Conservation (phyloP, 169 alveolate species). For the Pseudocohnilembus persalinus region DNA sequence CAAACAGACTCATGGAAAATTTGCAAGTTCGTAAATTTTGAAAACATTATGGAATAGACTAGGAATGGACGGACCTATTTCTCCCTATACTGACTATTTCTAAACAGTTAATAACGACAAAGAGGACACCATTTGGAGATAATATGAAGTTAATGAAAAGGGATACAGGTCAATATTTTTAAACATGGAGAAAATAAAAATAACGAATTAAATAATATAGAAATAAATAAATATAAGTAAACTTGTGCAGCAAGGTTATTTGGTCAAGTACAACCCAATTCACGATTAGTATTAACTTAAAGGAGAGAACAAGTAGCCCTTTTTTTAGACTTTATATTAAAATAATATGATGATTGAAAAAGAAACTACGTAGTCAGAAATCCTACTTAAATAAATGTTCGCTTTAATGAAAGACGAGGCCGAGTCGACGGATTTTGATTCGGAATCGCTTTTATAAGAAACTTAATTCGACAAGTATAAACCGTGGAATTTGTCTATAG, state of each 20-base stretch:
- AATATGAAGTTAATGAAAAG: conserved; percentile 35
- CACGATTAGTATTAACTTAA: conserved; percentile 14
- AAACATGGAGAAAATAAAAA: conserved; percentile 44
- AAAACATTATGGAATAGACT: conserved; percentile 32
- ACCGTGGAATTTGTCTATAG: conserved; percentile 36
- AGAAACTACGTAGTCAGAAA: conserved; percentile 1
- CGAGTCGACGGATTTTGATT: conserved; percentile 41
- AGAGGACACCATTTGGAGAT: conserved; percentile 28
- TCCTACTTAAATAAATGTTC: conserved; percentile 18
- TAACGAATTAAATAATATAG: conserved; percentile 12
- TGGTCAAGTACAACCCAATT: neutral
- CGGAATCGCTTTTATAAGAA: conserved; percentile 28
- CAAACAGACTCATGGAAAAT: conserved; percentile 7
- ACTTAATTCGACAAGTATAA: neutral
- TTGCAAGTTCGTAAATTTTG: conserved; percentile 14
- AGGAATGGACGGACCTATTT: conserved; percentile 22
- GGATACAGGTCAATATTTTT: conserved; percentile 29
- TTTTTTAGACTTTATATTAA: conserved; percentile 2
- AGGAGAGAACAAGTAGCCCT: neutral
- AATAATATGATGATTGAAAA: conserved; percentile 1
- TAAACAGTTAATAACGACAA: conserved; percentile 4
- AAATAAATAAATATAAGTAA: conserved; percentile 20
- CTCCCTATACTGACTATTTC: conserved; percentile 31
- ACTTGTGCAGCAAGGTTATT: neutral
- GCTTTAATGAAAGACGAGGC: conserved; percentile 20